Evolutionary conservation across 768 basidiomycete species (phyloP).

Genomic region (Amanita subjunquillea): DNA sequence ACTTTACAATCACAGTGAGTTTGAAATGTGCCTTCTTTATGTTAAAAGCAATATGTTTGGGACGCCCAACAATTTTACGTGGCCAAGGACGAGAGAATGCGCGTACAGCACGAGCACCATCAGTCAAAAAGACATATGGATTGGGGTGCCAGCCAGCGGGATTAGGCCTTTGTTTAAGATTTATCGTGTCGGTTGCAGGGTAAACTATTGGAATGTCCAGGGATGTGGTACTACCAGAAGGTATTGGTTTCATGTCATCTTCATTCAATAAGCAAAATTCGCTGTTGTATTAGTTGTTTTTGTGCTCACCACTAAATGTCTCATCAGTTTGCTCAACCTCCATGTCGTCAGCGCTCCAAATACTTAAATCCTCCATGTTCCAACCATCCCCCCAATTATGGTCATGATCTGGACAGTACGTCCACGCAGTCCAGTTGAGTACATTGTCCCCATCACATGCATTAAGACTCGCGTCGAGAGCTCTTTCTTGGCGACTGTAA

Average conservation of each 20-base stretch:
- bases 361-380: slow-evolving; percentile 91
- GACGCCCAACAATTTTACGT: slow-evolving; percentile 57
- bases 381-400: slow-evolving; percentile 94
- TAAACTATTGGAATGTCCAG: background rate
- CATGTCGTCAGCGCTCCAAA: slow-evolving; percentile 77
- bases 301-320: slow-evolving; percentile 5
- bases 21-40: slow-evolving; percentile 60
- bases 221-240: background rate
- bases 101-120: slow-evolving; percentile 75
- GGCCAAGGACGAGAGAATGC: slow-evolving; percentile 88
- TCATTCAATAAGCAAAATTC: background rate
- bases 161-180: background rate
- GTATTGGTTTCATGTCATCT: background rate
- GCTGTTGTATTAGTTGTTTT: background rate
- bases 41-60: slow-evolving; percentile 64
- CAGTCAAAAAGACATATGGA: slow-evolving; percentile 65
- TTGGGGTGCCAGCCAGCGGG: slow-evolving; percentile 30
- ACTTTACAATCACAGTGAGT: slow-evolving; percentile 50
- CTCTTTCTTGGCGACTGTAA: slow-evolving; percentile 67
- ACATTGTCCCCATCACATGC: slow-evolving; percentile 67
- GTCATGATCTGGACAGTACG: slow-evolving; percentile 71
- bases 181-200: background rate
- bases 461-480: slow-evolving; percentile 79
- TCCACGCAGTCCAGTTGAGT: slow-evolving; percentile 82
- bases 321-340: slow-evolving; percentile 14